Base-by-base conservation (phyloP, 371 early-diverging fungal genomes). In the Circinella minor region DNA sequence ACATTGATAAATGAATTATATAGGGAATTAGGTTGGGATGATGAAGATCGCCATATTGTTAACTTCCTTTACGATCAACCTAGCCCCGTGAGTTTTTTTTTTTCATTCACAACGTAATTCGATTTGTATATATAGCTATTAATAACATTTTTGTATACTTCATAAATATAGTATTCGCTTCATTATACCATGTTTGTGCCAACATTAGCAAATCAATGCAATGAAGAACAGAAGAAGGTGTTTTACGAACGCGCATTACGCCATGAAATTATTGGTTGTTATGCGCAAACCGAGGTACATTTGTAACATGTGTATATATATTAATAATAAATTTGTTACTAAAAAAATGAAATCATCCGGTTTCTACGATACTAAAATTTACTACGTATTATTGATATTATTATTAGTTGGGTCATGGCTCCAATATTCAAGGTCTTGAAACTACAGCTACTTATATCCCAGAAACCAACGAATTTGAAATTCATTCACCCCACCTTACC, bases 361-460 rank as follows among this genome's bases (percentile, higher is more conserved):
- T 27, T 27, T 27, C 2, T 27, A 27, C 27, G 2, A 27, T 9
- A 43, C 43, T 43, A 43, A 43, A 9, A 6, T 11, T 43, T 43
- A 11, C 6, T 43, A 3, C 43, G 8, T 51, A 13, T 5, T 43
- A 65, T 48, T n/a, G 14, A 14, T 43, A 43, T 43, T 43, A 43
- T 11, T 43, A 43, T 49, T 61, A 34, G 27, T 89, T 13, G 43
- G 43, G 43, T 43, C 91, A 91, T 63, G 94, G 93, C 10, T 94
- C 95, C 15, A 95, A 96, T 65, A 88, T 96, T 34, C 89, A 90
- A 69, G 91, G 92, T 4, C 86, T 96, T 55, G 96, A 96, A 77
- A 96, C 96, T 17, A 95, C 95, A 0, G 95, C 96, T 14, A 95
- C 96, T 0, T 96, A 87, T 63, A 78, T 91, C 49, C 83, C 86